A percentile compares a stretch with the other conserved stretches of the same genome.
Evolutionary conservation across 2,329 filamentous ascomycete genomes (phyloP).

Genomic region (Leptographium radiaticola): DNA sequence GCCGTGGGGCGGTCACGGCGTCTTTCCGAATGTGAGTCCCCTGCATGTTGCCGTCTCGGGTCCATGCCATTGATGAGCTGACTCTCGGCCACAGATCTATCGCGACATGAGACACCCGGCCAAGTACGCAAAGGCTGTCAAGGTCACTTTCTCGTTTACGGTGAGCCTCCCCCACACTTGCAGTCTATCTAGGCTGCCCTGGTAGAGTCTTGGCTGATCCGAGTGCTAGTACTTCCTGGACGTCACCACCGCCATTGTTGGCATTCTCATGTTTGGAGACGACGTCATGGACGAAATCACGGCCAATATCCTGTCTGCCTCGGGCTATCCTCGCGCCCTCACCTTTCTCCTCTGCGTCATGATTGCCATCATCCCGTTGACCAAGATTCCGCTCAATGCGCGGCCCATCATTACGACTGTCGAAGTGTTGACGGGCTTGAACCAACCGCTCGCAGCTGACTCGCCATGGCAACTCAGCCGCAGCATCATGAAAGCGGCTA

Average conservation of each 20-base stretch:
- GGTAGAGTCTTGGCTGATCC: neutral
- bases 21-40: constrained; percentile 61
- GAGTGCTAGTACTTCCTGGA: constrained; percentile 58
- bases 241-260: constrained; percentile 65
- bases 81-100: constrained; percentile 31
- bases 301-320: constrained; percentile 66
- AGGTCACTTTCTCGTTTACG: constrained; percentile 15
- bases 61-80: neutral
- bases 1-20: constrained; percentile 49
- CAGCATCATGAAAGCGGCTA: constrained; percentile 40
- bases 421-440: constrained; percentile 68
- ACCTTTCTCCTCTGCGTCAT: constrained; percentile 74
- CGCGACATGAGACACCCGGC: constrained; percentile 60
- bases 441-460: constrained; percentile 32
- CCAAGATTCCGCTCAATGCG: constrained; percentile 85
- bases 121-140: constrained; percentile 47
- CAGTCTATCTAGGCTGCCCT: neutral
- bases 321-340: constrained; percentile 59
- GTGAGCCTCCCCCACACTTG: constrained; percentile 15
- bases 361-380: constrained; percentile 85
- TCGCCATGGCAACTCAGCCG: constrained; percentile 43
- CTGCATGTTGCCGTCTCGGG: neutral
- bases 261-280: constrained; percentile 91
- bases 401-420: constrained; percentile 77
- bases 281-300: constrained; percentile 81